Base-by-base conservation (phyloP, 192 early-diverging fungal genomes). In the Backusella tarrabulga region DNA sequence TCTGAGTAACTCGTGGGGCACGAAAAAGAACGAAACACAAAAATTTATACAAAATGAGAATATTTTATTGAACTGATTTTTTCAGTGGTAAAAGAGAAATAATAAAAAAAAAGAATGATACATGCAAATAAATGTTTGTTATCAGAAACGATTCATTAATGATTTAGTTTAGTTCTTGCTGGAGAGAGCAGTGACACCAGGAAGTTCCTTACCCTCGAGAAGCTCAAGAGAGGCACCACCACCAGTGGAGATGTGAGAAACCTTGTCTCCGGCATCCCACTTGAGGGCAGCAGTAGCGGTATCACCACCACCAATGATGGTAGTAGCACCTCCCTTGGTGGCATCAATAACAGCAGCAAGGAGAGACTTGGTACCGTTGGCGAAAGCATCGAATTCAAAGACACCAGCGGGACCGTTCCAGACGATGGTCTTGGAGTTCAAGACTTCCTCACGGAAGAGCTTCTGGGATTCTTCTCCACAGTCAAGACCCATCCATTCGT, bases 371-470 rank as follows among this genome's bases (percentile, higher is more conserved):
- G 97, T 97, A 68, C 97, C 97, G 3, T 75, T 78, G 21, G 93
- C 92, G 81, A 99, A 99, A 80, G 92, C 94, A n/a, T 89, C 94
- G 83, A 94, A 97, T 88, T 99, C 97, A 85, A 99, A 99, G 41
- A 99, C 97, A 79, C 97, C 97, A 79, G 95, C 91, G 60, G 96
- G 97, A 40, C 97, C 97, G 86, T 99, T 99, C 97, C 97, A 99
- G 73, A 99, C 89, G 67, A 99, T 95, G 46, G 96, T 99, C 90
- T 97, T 97, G 79, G 96, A 86, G 17, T 80, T 74, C 74, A 84
- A 71, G 56, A 98, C 93, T 35, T 87, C 90, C 38, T 89, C 78
- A 40, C 80, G 68, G 83, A 95, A 97, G 76, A 85, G 78, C 77
- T 87, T 85, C 83, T 93, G 92, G 36, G 96, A 93, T 81, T 95